Percentiles rank a stretch among this genome's conserved stretches.
These are phyloP conservation scores for Candolleomyces eurysporus DNA, from an alignment of 768 basidiomycete genomes.

Conservation along the genomic window DNA sequence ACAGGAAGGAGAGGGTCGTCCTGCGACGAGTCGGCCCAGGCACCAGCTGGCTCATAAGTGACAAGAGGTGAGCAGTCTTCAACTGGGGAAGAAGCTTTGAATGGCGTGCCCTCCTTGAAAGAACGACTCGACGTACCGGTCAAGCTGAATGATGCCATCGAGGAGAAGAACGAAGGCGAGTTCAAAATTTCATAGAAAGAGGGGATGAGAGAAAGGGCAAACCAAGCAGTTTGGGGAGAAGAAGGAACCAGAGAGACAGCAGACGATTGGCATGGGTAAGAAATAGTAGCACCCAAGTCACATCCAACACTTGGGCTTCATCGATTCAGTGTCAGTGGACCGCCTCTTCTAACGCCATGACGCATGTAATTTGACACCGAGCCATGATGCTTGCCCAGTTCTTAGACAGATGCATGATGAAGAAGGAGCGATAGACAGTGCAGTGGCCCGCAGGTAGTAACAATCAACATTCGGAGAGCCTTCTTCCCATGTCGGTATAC, in stretches of 20 bases:
- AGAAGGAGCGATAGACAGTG: background rate
- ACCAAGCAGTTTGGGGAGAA: slow-evolving; percentile 15
- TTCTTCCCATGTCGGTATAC: background rate
- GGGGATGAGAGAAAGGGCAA: slow-evolving; percentile 18
- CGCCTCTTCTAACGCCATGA: slow-evolving; percentile 3
- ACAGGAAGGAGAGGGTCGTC: slow-evolving; percentile 40
- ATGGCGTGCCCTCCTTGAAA: background rate
- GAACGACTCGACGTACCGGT: slow-evolving; percentile 28
- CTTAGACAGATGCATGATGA: slow-evolving; percentile 3
- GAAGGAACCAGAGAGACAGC: background rate
- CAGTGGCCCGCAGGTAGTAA: background rate
- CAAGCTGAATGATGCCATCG: slow-evolving; percentile 47
- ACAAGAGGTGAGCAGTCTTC: slow-evolving; percentile 58
- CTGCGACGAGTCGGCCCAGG: slow-evolving; percentile 46
- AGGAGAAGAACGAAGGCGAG: slow-evolving; percentile 25
- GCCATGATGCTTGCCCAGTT: no score
- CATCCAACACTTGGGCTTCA: background rate
- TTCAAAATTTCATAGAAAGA: slow-evolving; percentile 8
- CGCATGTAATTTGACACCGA: slow-evolving; percentile 1
- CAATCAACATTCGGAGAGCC: background rate
- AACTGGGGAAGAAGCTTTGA: slow-evolving; percentile 28
- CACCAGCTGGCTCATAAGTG: slow-evolving; percentile 45
- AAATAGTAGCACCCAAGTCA: background rate
- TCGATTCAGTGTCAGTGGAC: background rate
- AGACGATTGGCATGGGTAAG: background rate